Conservation (phyloP, 306 rosid genomes). For the Quercus variabilis region DNA sequence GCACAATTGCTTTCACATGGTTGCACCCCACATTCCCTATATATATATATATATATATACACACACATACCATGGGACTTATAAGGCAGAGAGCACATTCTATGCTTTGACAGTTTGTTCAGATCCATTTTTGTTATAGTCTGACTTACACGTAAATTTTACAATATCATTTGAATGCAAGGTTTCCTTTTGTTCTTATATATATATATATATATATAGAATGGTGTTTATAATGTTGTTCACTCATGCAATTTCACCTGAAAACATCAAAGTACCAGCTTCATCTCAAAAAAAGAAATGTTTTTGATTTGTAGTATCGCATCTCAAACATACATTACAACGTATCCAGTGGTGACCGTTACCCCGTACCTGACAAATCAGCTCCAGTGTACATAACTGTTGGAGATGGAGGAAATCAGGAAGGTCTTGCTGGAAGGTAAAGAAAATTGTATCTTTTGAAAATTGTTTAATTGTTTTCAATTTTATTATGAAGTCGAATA, state of each 20-base stretch:
- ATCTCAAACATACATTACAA: conserved; percentile 70
- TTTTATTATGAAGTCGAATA: background rate
- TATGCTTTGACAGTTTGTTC: background rate
- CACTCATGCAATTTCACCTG: background rate
- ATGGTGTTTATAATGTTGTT: background rate
- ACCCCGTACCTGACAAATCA: conserved; percentile 65
- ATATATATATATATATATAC: background rate
- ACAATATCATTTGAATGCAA: background rate
- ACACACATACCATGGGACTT: too few species aligned
- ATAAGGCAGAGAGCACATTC: background rate
- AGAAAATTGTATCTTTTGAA: background rate
- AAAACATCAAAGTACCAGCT: background rate
- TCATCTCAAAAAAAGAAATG: background rate
- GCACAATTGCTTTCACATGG: background rate
- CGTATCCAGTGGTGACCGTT: conserved; percentile 54
- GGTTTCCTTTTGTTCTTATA: background rate
- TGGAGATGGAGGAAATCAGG: conserved; percentile 99
- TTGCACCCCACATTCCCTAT: background rate
- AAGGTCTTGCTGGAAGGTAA: conserved; percentile 95
- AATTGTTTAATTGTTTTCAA: background rate
- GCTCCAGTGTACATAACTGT: conserved; percentile 94
- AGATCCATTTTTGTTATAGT: background rate
- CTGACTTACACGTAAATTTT: background rate
- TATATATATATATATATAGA: background rate
- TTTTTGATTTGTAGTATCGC: conserved; percentile 59